Conservation (phyloP, 805 yeast species). For the Candida incommunis region DNA sequence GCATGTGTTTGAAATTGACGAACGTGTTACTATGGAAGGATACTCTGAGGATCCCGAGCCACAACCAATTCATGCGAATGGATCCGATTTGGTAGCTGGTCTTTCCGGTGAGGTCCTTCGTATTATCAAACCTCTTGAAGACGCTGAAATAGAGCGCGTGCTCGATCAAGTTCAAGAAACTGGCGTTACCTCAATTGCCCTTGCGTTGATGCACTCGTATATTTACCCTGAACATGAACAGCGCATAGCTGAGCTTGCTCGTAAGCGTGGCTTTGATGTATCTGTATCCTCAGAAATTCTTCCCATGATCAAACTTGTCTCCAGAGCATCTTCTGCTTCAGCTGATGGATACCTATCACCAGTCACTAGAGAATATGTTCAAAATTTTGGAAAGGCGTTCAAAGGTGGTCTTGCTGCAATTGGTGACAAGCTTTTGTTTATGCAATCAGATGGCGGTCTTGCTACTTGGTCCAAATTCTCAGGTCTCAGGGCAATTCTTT, state of each 20-base stretch:
- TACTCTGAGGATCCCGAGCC: conserved; percentile 57
- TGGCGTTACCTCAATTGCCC: conserved; percentile 58
- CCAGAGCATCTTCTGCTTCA: conserved; percentile 62
- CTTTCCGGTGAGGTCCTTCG: conserved; percentile 55
- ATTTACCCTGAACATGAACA: conserved; percentile 60
- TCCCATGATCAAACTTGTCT: conserved; percentile 67
- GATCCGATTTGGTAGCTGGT: conserved; percentile 34
- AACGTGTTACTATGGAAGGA: conserved; percentile 74
- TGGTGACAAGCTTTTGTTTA: conserved; percentile 34
- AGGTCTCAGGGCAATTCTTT: conserved; percentile 74
- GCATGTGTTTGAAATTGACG: conserved; percentile 72
- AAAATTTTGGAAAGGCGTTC: conserved; percentile 49
- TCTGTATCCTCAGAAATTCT: conserved; percentile 55
- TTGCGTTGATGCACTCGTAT: conserved; percentile 60
- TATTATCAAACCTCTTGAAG: conserved; percentile 38
- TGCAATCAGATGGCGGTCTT: conserved; percentile 96
- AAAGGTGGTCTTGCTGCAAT: conserved; percentile 31
- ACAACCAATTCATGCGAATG: conserved; percentile 8
- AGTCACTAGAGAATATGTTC: conserved; percentile 49
- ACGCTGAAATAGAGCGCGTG: conserved; percentile 25
- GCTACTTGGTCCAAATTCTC: conserved; percentile 74
- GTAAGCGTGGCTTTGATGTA: conserved; percentile 55
- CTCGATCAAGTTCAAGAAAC: conserved; percentile 33
- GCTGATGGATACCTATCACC: conserved; percentile 82
- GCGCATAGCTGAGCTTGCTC: conserved; percentile 44